Base-by-base conservation (phyloP, 768 basidiomycete genomes). In the Hygrocybe punicea region DNA sequence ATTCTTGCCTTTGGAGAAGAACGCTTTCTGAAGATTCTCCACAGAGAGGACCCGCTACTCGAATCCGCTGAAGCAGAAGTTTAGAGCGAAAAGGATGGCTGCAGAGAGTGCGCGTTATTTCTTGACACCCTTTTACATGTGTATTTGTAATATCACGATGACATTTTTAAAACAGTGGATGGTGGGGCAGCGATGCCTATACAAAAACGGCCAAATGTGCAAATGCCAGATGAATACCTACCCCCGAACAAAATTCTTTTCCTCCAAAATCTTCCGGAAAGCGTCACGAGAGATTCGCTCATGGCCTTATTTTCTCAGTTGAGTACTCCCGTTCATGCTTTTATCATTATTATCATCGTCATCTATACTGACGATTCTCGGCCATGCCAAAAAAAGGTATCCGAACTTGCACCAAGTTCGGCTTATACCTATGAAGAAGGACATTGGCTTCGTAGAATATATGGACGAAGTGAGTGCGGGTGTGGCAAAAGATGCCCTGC, bases 241-340 rank as follows among this genome's bases (percentile, higher is more conserved):
- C 97, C 97, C 2, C 96, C 97, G 37, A 99, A 99, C 87, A 94
- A 95, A 72, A 96, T 98, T 73, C 82, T 99, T 51, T 99, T 99
- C 83, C 71, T 99, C 62, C 97, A 99, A 74, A 98, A 98, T 69
- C 79, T 99, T 21, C 94, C 95, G 17, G 93, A 97, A 68, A 87
- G 73, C 40, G 93, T 94, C 62, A 93, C 89, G 54, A 94, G 96
- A 68, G 95, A 97, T 53, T 87, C 91, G 67, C 87, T 99, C 59
- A 84, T 89, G 72, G 84, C 85, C 2, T 78, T 98, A 21, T 98
- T 99, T 77, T 87, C 91, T 58, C 90, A 93, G 93, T 97, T 58
- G 48, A 37, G 51, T 13, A 59, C 85, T 82, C 6, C 19, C 8
- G 11, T 33, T 36, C 33, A 6, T 16, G 57, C 42, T 11, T 53